Conservation (phyloP, 306 rosid genomes). For the Vachellia collinsii region DNA sequence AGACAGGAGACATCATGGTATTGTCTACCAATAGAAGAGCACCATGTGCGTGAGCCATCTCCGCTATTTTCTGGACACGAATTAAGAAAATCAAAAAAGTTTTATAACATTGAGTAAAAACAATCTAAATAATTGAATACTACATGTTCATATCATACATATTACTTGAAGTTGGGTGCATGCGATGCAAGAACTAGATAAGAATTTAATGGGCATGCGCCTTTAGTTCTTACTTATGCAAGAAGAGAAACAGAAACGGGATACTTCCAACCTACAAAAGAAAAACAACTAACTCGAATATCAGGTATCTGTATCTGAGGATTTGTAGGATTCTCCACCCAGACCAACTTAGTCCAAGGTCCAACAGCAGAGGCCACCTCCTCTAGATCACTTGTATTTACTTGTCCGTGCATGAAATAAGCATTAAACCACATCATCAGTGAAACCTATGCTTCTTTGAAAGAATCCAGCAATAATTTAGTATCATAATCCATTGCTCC, state of each 20-base stretch:
- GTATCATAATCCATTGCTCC: constrained; percentile 12
- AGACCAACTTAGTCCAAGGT: constrained; percentile 82
- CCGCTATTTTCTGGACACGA: constrained; percentile 71
- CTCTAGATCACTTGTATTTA: constrained; percentile 73
- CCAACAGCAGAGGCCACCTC: constrained; percentile 88
- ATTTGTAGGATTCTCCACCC: constrained; percentile 97
- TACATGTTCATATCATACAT: not conserved
- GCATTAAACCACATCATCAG: constrained; percentile 34
- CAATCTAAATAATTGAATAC: not conserved
- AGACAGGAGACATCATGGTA: constrained; percentile 91
- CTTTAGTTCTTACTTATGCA: no score
- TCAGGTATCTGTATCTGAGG: constrained; percentile 78
- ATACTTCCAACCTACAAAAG: no score
- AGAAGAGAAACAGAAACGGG: no score
- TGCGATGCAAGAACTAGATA: constrained; percentile 1
- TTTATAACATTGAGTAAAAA: constrained; percentile 15
- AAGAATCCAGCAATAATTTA: constrained; percentile 23
- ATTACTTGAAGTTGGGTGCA: not conserved
- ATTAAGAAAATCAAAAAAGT: constrained; percentile 1
- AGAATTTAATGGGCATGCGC: constrained; percentile 40
- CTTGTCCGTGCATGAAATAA: constrained; percentile 61
- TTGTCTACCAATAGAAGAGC: constrained; percentile 88
- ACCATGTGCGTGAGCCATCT: constrained; percentile 75
- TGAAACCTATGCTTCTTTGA: constrained; percentile 4
- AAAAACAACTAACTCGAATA: constrained; percentile 37